Conservation (phyloP, 2,329 filamentous ascomycete genomes). For the Pyricularia grisea region DNA sequence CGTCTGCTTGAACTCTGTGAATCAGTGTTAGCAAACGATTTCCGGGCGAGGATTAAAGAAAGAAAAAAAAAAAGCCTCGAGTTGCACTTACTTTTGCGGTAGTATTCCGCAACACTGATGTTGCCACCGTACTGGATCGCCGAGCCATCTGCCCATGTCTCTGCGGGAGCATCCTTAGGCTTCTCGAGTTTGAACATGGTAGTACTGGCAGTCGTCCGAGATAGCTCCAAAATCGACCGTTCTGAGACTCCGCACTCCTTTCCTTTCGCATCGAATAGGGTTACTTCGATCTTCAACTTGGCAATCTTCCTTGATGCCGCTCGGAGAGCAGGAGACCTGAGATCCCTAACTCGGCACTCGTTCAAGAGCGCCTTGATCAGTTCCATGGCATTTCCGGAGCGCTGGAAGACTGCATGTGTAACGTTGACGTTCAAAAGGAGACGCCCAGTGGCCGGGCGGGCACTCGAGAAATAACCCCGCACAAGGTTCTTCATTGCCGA, state of each 20-base stretch:
- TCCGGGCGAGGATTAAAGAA: neutral
- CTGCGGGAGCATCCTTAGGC: conserved; percentile 15
- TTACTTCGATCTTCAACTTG: conserved; percentile 6
- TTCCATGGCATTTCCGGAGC: conserved; percentile 21
- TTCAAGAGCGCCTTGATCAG: neutral
- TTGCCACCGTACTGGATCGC: conserved; percentile 15
- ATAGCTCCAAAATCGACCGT: conserved; percentile 18
- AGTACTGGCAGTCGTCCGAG: conserved; percentile 8
- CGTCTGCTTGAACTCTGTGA: conserved; percentile 19
- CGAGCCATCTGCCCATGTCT: conserved; percentile 20
- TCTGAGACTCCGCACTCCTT: conserved; percentile 17
- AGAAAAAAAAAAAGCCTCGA: neutral
- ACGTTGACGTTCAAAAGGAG: conserved; percentile 47
- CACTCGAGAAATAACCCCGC: conserved; percentile 47
- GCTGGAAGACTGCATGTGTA: conserved; percentile 42
- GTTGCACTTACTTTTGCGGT: conserved; percentile 27
- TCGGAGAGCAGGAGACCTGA: neutral
- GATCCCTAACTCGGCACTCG: neutral
- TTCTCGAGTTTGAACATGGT: conserved; percentile 1
- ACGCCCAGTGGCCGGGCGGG: conserved; percentile 41
- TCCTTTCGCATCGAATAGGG: conserved; percentile 20
- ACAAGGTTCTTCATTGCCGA: conserved; percentile 22
- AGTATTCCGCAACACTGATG: conserved; percentile 33
- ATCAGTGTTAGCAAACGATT: neutral
- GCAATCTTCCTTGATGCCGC: conserved; percentile 11